Percentiles rank a stretch among this genome's conserved stretches.
Conservation (phyloP, 176 grass and related monocot species). For the Aechmea fasciata region DNA sequence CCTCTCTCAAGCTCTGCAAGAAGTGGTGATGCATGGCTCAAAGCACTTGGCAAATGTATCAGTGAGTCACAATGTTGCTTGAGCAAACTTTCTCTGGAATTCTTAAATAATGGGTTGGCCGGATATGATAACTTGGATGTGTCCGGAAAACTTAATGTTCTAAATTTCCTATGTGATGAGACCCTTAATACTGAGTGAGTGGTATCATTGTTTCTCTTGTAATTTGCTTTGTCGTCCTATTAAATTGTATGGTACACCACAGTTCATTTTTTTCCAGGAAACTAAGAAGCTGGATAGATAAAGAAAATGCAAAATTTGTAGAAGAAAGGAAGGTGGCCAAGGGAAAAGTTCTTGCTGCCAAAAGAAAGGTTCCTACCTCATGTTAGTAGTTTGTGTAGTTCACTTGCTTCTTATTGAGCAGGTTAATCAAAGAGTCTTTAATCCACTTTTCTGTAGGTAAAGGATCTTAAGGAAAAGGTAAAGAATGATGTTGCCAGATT, state of each 20-base stretch:
- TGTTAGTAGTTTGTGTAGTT: background rate
- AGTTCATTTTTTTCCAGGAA: slow-evolving; percentile 37
- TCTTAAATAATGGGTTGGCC: slow-evolving; percentile 28
- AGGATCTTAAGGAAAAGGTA: slow-evolving; percentile 65
- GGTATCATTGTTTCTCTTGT: slow-evolving; percentile 9
- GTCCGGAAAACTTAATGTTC: slow-evolving; percentile 48
- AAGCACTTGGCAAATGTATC: slow-evolving; percentile 40
- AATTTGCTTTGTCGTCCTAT: slow-evolving; percentile 20
- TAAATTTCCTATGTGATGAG: slow-evolving; percentile 83
- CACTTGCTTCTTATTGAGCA: background rate
- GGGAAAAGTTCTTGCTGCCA: slow-evolving; percentile 46
- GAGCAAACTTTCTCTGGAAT: slow-evolving; percentile 34
- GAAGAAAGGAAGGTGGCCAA: slow-evolving; percentile 38
- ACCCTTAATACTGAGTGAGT: slow-evolving; percentile 63
- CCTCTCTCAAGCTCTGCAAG: slow-evolving; percentile 34
- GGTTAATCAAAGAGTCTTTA: slow-evolving; percentile 13
- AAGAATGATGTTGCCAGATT: slow-evolving; percentile 39
- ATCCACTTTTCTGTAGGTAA: slow-evolving; percentile 38
- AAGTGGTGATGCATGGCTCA: slow-evolving; percentile 50
- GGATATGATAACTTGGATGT: slow-evolving; percentile 59
- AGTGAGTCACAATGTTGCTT: slow-evolving; percentile 33
- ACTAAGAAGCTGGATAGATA: slow-evolving; percentile 58
- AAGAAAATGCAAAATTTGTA: slow-evolving; percentile 38
- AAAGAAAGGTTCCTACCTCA: slow-evolving; percentile 42
- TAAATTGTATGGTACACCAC: slow-evolving; percentile 21